phyloP scores from a whole-genome alignment of 2,329 filamentous ascomycete species.

The Xylaria sp. region DNA sequence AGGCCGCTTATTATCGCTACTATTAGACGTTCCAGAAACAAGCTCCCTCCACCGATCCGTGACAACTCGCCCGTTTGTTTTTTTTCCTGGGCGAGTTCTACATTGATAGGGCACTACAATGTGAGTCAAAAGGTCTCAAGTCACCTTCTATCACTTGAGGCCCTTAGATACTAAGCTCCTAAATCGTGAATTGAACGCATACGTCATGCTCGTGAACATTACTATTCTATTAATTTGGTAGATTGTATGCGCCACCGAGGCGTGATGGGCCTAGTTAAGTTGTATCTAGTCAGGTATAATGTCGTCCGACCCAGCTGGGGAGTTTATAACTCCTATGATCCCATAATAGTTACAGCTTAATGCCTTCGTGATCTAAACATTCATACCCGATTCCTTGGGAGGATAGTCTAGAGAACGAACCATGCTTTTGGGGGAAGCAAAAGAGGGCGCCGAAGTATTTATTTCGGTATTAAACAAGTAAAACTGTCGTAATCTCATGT shows the following conservation, averaged over 20 bases:
- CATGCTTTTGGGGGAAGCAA: constrained; percentile 23
- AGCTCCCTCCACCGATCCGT: too few species aligned
- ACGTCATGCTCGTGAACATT: not conserved
- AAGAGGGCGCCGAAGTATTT: constrained; percentile 33
- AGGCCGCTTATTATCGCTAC: not conserved
- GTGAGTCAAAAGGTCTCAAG: not conserved
- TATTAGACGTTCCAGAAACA: too few species aligned
- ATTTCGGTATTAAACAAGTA: constrained; percentile 26
- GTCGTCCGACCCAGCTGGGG: not conserved
- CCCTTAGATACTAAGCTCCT: not conserved
- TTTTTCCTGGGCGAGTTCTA: too few species aligned
- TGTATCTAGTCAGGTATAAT: not conserved
- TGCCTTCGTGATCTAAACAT: constrained; percentile 9
- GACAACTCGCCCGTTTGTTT: too few species aligned
- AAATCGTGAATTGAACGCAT: not conserved
- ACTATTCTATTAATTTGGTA: constrained; percentile 23
- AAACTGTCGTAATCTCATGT: constrained; percentile 41
- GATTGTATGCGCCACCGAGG: constrained; percentile 2
- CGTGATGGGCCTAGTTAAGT: constrained; percentile 3
- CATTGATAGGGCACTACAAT: not conserved
- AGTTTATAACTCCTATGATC: constrained; percentile 8
- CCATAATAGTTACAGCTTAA: constrained; percentile 12
- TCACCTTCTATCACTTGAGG: not conserved
- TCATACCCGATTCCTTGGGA: not conserved
- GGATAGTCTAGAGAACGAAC: constrained; percentile 10